Conservation (phyloP, 2,329 filamentous ascomycete genomes). For the Stagonosporopsis rhizophila region DNA sequence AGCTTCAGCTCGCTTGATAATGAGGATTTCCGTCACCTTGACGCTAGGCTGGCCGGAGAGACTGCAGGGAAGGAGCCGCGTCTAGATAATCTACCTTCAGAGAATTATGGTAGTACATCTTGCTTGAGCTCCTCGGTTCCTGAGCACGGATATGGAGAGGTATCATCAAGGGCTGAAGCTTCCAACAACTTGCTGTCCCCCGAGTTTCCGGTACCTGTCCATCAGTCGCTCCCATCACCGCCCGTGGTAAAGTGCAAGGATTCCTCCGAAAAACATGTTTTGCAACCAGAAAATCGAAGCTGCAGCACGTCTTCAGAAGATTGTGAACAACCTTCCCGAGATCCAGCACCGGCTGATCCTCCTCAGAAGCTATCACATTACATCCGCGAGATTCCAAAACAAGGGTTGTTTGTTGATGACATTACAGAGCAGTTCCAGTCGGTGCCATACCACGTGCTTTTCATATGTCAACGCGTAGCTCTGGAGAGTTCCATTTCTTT, state of each 20-base stretch:
- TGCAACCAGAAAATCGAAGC: too few species aligned
- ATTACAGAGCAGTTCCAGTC: conserved; percentile 10
- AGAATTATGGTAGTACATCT: conserved; percentile 28
- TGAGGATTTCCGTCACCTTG: conserved; percentile 16
- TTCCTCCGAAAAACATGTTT: conserved; percentile 2
- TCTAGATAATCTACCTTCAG: too few species aligned
- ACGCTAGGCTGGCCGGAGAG: conserved; percentile 16
- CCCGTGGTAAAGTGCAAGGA: neutral
- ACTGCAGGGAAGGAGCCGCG: conserved; percentile 3
- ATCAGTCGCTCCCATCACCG: conserved; percentile 6
- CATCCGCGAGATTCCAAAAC: conserved; percentile 37
- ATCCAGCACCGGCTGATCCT: conserved; percentile 11
- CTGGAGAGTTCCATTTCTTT: conserved; percentile 21
- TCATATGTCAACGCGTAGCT: conserved; percentile 43
- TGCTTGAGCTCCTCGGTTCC: conserved; percentile 37
- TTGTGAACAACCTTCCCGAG: conserved; percentile 2
- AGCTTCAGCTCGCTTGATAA: conserved; percentile 30
- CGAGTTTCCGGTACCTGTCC: too few species aligned
- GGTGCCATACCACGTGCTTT: conserved; percentile 42
- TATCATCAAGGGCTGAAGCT: too few species aligned
- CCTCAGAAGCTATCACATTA: conserved; percentile 29
- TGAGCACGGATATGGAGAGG: conserved; percentile 27
- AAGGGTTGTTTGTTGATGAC: conserved; percentile 40
- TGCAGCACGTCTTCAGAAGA: too few species aligned
- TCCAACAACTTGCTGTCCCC: too few species aligned